Base-by-base conservation (phyloP, 495 filamentous ascomycete species). In the Neurospora sp. region DNA sequence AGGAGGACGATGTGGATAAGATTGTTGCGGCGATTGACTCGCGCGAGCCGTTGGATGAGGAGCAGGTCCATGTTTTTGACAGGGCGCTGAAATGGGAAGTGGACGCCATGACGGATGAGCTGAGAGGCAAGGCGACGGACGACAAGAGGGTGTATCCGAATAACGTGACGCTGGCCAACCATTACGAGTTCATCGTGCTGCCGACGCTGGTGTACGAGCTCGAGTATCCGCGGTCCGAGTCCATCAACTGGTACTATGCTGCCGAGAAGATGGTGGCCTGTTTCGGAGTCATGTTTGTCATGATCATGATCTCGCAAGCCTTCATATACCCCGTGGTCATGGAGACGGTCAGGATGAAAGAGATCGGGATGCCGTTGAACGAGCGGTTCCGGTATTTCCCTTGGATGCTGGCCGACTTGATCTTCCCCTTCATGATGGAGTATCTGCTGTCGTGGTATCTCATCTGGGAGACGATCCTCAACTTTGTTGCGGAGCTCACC, bases 401-500 rank as follows among this genome's bases (percentile, higher is more conserved):
- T 2, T 91, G 88, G 83, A 85, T 94, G 75, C 79, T 93, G 23
- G 85, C 83, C 39, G 90, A 93, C 75, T 83, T 94, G 70, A 85
- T 93, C 9, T 92, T 93, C 75, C 92, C 92, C 0, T 89, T 94
- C 66, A 87, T 93, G 79, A 88, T 94, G 82, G 91, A 93, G 79
- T 92, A 92, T 75, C 81, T 93, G 73, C 81, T 90, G 74, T 80
- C 85, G 23, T 92, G 89, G 89, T 93, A 93, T 77, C 85, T 94
- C 37, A 93, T 94, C 77, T 94, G 92, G 92, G 92, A 93, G 82
- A 90, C 90, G 70, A 87, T 93, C 70, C 88, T 93, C 70, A 93
- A 94, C 82, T 86, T 92, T 44, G 79, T 93, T 5, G 92, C 90
- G 5, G 92, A 94, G 78, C 78, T 94, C 71, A 93, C 90, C 2